Conservation (phyloP, 768 basidiomycete species). For the Kwoniella mangroviensis region DNA sequence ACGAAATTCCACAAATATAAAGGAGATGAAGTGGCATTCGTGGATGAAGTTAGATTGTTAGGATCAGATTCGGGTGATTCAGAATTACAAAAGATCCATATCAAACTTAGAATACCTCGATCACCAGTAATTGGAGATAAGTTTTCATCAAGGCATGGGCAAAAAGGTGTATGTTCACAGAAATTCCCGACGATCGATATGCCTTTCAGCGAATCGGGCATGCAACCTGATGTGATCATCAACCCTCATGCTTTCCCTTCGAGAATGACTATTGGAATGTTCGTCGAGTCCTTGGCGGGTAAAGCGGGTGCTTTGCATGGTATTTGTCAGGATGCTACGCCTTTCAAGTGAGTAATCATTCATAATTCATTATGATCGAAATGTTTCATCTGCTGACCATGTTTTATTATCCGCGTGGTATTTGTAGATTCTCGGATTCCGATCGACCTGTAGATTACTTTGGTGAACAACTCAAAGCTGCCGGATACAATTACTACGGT, state of each 20-base stretch:
- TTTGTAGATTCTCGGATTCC: constrained; percentile 81
- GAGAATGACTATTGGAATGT: constrained; percentile 99
- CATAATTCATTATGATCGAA: neutral
- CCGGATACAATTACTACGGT: constrained; percentile 98
- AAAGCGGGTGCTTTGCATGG: constrained; percentile 99
- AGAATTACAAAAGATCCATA: constrained; percentile 87
- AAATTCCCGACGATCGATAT: constrained; percentile 98
- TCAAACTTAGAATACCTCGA: constrained; percentile 90
- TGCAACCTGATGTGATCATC: constrained; percentile 99
- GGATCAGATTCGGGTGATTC: constrained; percentile 87
- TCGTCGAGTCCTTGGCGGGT: constrained; percentile 99
- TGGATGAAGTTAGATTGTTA: constrained; percentile 88
- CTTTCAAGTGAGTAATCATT: constrained; percentile 76
- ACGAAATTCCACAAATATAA: constrained; percentile 94
- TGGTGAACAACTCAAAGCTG: constrained; percentile 85
- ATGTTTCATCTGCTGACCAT: no score
- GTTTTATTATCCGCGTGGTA: neutral
- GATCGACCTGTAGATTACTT: constrained; percentile 99
- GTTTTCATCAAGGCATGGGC: constrained; percentile 97
- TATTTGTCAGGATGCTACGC: constrained; percentile 96
- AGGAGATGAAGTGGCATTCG: constrained; percentile 86
- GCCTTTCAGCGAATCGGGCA: constrained; percentile 98
- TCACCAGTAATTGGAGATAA: constrained; percentile 98
- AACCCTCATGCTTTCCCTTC: constrained; percentile 99
- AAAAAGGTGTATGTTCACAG: constrained; percentile 99